Percentiles rank a stretch among this genome's conserved stretches.
Evolutionary conservation across 768 basidiomycete genomes (phyloP).

Genomic region (Leucosporidium yakuticum): DNA sequence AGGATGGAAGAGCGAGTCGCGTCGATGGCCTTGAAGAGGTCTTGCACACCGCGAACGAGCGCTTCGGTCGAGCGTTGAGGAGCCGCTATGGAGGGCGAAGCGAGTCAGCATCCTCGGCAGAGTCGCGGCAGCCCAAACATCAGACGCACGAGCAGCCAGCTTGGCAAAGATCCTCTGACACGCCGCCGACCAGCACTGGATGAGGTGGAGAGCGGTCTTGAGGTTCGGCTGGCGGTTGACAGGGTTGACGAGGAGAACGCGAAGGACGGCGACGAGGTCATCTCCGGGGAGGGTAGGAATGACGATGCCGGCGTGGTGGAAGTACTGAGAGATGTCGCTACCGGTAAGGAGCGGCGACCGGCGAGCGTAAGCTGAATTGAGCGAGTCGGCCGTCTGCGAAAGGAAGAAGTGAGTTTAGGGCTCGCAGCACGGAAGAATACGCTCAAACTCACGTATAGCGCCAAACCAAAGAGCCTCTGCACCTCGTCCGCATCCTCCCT

Average conservation of each 20-base stretch:
- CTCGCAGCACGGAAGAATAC: not conserved
- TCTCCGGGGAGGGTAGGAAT: not conserved
- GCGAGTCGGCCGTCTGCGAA: conserved; percentile 2
- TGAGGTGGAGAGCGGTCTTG: conserved; percentile 12
- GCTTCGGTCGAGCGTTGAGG: not conserved
- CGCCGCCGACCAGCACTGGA: conserved; percentile 14
- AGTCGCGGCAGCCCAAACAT: not conserved
- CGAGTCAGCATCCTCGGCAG: not conserved
- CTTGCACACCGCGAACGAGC: not conserved
- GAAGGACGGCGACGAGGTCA: not conserved
- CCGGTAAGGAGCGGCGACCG: not conserved
- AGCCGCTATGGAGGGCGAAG: not conserved
- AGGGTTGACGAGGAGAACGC: not conserved
- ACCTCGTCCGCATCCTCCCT: not conserved
- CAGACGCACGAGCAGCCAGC: conserved; percentile 4
- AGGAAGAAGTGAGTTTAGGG: not conserved
- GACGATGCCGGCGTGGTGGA: conserved; percentile 6
- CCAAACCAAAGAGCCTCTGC: not conserved
- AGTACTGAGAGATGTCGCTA: conserved; percentile 5
- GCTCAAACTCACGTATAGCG: conserved; percentile 1
- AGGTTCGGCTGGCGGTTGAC: not conserved
- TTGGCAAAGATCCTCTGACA: conserved; percentile 9
- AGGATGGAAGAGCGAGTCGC: conserved; percentile 3
- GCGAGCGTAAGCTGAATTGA: not conserved
- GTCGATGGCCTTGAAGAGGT: conserved; percentile 7